A percentile compares a stretch with the other conserved stretches of the same genome.
Conservation (phyloP, 805 yeast genomes). For the Sporopachydermia lactativora region DNA sequence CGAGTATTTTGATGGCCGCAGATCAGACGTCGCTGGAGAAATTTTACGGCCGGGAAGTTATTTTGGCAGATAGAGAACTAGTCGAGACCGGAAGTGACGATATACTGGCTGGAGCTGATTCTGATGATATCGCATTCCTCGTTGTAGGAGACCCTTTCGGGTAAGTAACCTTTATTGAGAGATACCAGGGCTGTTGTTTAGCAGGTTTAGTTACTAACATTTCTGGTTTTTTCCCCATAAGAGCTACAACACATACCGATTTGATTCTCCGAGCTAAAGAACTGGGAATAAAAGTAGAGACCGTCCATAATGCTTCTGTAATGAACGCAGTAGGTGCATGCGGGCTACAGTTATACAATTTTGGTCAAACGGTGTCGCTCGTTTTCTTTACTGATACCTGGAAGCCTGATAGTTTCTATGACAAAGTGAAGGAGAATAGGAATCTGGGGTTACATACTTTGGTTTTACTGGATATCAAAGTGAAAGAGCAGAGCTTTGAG, state of each 20-base stretch:
- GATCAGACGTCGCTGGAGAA: constrained; percentile 57
- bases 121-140: constrained; percentile 79
- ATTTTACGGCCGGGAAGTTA: constrained; percentile 75
- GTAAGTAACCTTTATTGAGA: too few species aligned
- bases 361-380: constrained; percentile 94
- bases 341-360: constrained; percentile 86
- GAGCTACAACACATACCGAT: constrained; percentile 94
- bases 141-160: constrained; percentile 98
- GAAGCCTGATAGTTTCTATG: constrained; percentile 94
- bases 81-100: constrained; percentile 84
- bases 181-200: too few species aligned
- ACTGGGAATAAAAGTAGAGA: constrained; percentile 59
- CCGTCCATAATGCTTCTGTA: constrained; percentile 89
- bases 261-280: constrained; percentile 85
- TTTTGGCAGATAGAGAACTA: constrained; percentile 86
- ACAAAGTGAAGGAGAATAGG: constrained; percentile 79
- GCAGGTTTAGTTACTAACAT: too few species aligned
- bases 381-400: constrained; percentile 91
- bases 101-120: constrained; percentile 62
- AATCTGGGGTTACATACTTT: constrained; percentile 85
- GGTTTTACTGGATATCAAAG: constrained; percentile 81
- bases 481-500: constrained; percentile 90
- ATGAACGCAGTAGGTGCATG: constrained; percentile 99
- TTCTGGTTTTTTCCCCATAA: too few species aligned
- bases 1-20: constrained; percentile 92